Base-by-base conservation (phyloP, 352 stramenopile genomes). In the Globisporangium yorkense region DNA sequence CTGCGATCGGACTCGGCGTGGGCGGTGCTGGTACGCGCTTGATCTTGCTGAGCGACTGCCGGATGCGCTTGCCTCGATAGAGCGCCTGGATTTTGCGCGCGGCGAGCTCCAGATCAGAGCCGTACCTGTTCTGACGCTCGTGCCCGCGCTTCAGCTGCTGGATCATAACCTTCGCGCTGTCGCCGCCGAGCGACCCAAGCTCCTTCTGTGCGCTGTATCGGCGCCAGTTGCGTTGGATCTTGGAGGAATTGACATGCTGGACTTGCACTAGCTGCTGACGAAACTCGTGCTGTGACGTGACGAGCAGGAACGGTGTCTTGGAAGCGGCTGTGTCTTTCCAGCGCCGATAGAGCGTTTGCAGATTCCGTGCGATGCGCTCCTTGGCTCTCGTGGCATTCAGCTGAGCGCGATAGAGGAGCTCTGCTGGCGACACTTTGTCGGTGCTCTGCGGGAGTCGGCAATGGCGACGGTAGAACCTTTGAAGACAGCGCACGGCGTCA, bases 11-110 rank as follows among this genome's bases (percentile, higher is more conserved):
- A 40, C 71, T 84, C 8, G 52, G 15, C 0, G 64, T 59, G 7
- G 44, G 53, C 20, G 66, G 44, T 0, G 65, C 72, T 7, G 51
- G 20, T 12, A 75, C 52, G 31, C 76, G 31, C 20, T 52, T 65
- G 21, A 87, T 55, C 27, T 77, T 65, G 39, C 51, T 51, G 2
- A 87, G 62, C 15, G 78, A 85, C 7, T 24, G 46, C 3, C 68
- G 76, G 35, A 81, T 71, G 10, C 70, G 62, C 24, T 74, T 79
- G 13, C 78, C 69, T 2, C 76, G 74, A 24, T 84, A 87, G 21
- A 75, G 56, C 4, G 69, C 67, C 58, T 91, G 80, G 44, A 89
- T 86, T 50, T 67, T 76, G 15, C 71, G 59, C 20, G 75, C 78
- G 15, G 77, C 73, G 5, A 54, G 53, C 9, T 74, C 61, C 20